These are phyloP conservation scores for Corrigiola litoralis DNA, from an alignment of 179 eudicot species.

Conservation along the genomic window DNA sequence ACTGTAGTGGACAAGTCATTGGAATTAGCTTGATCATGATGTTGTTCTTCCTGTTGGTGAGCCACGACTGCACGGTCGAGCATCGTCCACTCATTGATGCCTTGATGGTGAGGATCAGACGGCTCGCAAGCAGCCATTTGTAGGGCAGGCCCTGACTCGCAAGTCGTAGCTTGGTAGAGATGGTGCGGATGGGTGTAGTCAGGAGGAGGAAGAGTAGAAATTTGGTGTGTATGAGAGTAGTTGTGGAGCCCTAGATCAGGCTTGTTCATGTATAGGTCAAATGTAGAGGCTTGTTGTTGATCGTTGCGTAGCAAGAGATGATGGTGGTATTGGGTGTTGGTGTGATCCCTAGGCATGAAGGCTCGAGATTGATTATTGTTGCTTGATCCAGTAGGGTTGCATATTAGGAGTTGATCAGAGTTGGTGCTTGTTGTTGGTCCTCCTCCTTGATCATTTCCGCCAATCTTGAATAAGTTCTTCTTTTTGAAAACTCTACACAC, in stretches of 20 bases:
- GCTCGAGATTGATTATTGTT: constrained; percentile 33
- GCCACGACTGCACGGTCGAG: constrained; percentile 34
- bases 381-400: constrained; percentile 32
- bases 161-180: constrained; percentile 13
- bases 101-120: constrained; percentile 25
- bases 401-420: constrained; percentile 39
- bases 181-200: constrained; percentile 33
- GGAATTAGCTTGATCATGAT: constrained; percentile 23
- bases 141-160: constrained; percentile 14
- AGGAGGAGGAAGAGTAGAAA: constrained; percentile 30
- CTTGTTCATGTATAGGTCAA: constrained; percentile 42
- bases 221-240: constrained; percentile 44
- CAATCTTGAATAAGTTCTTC: constrained; percentile 77
- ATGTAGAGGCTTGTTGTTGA: constrained; percentile 30
- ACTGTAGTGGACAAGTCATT: constrained; percentile 31
- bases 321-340: constrained; percentile 18
- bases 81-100: constrained; percentile 60
- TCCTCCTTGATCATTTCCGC: constrained; percentile 36
- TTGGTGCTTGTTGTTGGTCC: constrained; percentile 17
- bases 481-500: constrained; percentile 88
- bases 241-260: constrained; percentile 45
- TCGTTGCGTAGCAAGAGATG: constrained; percentile 38
- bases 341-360: constrained; percentile 32
- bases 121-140: constrained; percentile 24
- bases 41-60: constrained; percentile 25